Percentiles rank a stretch among this genome's conserved stretches.
Conservation (phyloP, 768 basidiomycete genomes). For the Boletus rubropictus region DNA sequence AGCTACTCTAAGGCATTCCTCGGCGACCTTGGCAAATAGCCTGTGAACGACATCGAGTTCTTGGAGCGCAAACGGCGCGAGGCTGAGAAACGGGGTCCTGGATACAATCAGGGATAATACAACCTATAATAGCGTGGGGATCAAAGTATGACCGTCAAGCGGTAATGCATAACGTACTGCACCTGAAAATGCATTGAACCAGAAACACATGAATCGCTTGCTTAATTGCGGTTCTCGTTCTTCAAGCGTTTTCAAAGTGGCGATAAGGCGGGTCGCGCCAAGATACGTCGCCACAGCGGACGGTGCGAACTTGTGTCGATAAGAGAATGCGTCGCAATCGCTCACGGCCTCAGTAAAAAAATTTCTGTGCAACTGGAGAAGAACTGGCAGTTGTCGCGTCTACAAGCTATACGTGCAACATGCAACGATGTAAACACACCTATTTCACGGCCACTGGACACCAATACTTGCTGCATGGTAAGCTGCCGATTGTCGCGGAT, state of each 20-base stretch:
- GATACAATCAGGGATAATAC: conserved; percentile 61
- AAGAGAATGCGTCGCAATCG: conserved; percentile 45
- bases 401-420: background rate
- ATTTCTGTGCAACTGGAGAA: conserved; percentile 62
- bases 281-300: conserved; percentile 68
- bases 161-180: conserved; percentile 42
- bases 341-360: conserved; percentile 66
- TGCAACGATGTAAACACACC: conserved; percentile 35
- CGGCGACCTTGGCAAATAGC: conserved; percentile 52
- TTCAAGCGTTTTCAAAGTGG: conserved; percentile 50
- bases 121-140: conserved; percentile 35
- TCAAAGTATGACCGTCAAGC: background rate
- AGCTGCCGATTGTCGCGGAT: conserved; percentile 44
- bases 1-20: conserved; percentile 53
- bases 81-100: conserved; percentile 52
- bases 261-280: conserved; percentile 52
- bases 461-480: conserved; percentile 60
- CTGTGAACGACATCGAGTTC: conserved; percentile 54
- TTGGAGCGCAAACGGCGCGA: conserved; percentile 54
- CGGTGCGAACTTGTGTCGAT: conserved; percentile 58
- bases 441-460: conserved; percentile 57
- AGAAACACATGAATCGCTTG: conserved; percentile 63
- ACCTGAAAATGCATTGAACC: conserved; percentile 71
- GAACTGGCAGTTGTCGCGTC: conserved; percentile 35
- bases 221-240: conserved; percentile 55